Base-by-base conservation (phyloP, 495 filamentous ascomycete genomes). In the Oleoguttula mirabilis region DNA sequence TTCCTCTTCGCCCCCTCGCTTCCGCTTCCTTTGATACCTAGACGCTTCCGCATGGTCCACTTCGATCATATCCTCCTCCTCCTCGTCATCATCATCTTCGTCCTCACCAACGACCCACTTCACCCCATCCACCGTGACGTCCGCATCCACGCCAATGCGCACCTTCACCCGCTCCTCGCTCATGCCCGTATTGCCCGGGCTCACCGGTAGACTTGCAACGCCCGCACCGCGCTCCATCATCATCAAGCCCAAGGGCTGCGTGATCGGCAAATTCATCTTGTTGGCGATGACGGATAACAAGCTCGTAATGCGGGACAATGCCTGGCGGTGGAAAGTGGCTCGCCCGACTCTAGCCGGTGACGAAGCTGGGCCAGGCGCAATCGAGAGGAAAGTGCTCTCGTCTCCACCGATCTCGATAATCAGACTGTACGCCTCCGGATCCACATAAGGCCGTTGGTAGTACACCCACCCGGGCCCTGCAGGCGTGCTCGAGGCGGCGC, bases 371-470 rank as follows among this genome's bases (percentile, higher is more conserved):
- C 70, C 66, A 4, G 51, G 41, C 3, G 54, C 54, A 12, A 54
- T 49, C 17, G 78, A 61, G 25, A 94, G 51, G 17, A 73, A 64
- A 1, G 78, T 83, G 21, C 64, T 66, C 51, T 88, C 82, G 14
- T 68, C 69, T 23, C 41, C 36, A 11, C 75, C 76, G 33, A 88
- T 80, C 54, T 96, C 85, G 2, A 94, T 60, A 34, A 96, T 72
- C 14, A 93, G 69, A 56, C 88, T 82, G 49, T 75, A 67, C 3
- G 77, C 55, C 7, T 66, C 69, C 23, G 84, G 81, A 50, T 93
- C 84, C 12, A 81, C 76, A 52, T 77, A 93, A 0, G 88, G 88
- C 4, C 88, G 79, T 23, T 80, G 71, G 52, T 94, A 95, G 22
- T 69, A 75, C 31, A 94, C 75, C 66, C 73, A 82, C 2, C 76